Percentiles rank a stretch among this genome's conserved stretches.
phyloP scores from a whole-genome alignment of 805 yeast species.

The Dipodascus geniculatus region DNA sequence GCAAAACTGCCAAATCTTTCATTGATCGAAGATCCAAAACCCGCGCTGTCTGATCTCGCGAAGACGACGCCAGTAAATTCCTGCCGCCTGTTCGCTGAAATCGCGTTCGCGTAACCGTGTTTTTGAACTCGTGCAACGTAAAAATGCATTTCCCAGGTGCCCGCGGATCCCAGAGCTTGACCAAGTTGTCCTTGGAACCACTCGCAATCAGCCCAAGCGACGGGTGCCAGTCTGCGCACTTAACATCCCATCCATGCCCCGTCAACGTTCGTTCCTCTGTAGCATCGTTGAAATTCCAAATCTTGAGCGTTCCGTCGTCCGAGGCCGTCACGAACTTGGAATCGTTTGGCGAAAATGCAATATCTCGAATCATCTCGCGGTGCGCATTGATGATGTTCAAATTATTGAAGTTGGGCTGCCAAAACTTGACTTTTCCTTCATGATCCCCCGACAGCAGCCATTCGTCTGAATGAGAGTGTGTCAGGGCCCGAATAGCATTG shows the following conservation, averaged over 20 bases:
- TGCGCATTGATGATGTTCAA: slow-evolving; percentile 69
- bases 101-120: slow-evolving; percentile 75
- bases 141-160: slow-evolving; percentile 51
- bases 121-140: slow-evolving; percentile 85
- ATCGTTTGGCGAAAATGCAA: slow-evolving; percentile 84
- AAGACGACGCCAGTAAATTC: slow-evolving; percentile 67
- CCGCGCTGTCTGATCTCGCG: slow-evolving; percentile 80
- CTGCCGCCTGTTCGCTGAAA: slow-evolving; percentile 77
- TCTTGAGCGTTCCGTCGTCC: slow-evolving; percentile 81
- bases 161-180: slow-evolving; percentile 96
- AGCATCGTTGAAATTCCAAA: slow-evolving; percentile 91
- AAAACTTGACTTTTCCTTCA: slow-evolving; percentile 80
- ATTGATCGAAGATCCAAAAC: slow-evolving; percentile 79
- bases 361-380: slow-evolving; percentile 71
- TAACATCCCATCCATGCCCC: slow-evolving; percentile 99
- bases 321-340: slow-evolving; percentile 86
- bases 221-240: slow-evolving; percentile 96
- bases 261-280: slow-evolving; percentile 64
- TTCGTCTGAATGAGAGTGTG: slow-evolving; percentile 81
- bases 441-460: slow-evolving; percentile 94
- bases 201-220: slow-evolving; percentile 72
- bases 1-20: slow-evolving; percentile 60
- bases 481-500: slow-evolving; percentile 65
- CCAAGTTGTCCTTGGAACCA: slow-evolving; percentile 90
- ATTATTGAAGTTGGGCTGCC: slow-evolving; percentile 98